A percentile compares a stretch with the other conserved stretches of the same genome.
Conservation (phyloP, 768 basidiomycete species). For the Hysterangium stoloniferum region DNA sequence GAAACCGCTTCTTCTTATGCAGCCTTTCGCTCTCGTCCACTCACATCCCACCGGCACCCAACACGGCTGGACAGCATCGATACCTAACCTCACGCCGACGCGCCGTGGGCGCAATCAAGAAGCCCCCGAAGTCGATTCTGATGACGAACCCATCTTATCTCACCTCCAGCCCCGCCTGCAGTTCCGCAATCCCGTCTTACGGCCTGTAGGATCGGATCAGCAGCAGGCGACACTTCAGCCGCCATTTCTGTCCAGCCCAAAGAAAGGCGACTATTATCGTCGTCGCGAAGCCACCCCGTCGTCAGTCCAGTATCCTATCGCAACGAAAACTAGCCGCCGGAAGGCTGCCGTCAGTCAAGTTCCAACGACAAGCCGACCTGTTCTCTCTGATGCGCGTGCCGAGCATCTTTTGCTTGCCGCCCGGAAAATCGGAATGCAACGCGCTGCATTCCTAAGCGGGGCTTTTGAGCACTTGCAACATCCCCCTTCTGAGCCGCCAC, state of each 20-base stretch:
- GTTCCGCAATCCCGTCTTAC: constrained; percentile 7
- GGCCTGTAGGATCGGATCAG: constrained; percentile 16
- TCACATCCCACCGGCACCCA: constrained; percentile 16
- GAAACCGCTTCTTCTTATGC: constrained; percentile 62
- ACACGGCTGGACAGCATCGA: neutral
- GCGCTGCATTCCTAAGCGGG: constrained; percentile 50
- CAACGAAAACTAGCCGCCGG: neutral
- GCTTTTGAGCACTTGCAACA: constrained; percentile 26
- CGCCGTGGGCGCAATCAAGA: constrained; percentile 16
- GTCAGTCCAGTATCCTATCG: neutral
- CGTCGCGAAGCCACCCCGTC: constrained; percentile 2
- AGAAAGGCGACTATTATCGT: constrained; percentile 10
- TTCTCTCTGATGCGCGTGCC: constrained; percentile 49
- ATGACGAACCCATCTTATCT: constrained; percentile 20
- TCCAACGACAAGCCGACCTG: neutral
- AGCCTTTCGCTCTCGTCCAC: constrained; percentile 31
- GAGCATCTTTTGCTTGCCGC: constrained; percentile 69
- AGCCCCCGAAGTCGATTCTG: constrained; percentile 18
- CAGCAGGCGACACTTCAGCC: constrained; percentile 19
- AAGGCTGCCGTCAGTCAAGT: neutral
- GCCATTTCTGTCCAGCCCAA: constrained; percentile 10
- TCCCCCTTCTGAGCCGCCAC: constrained; percentile 18
- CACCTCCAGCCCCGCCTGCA: constrained; percentile 8
- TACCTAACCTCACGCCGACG: constrained; percentile 16
- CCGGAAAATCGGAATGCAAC: constrained; percentile 56